These are phyloP conservation scores for Micractinium conductrix DNA, from an alignment of 139 green algal species.

Conservation along the genomic window DNA sequence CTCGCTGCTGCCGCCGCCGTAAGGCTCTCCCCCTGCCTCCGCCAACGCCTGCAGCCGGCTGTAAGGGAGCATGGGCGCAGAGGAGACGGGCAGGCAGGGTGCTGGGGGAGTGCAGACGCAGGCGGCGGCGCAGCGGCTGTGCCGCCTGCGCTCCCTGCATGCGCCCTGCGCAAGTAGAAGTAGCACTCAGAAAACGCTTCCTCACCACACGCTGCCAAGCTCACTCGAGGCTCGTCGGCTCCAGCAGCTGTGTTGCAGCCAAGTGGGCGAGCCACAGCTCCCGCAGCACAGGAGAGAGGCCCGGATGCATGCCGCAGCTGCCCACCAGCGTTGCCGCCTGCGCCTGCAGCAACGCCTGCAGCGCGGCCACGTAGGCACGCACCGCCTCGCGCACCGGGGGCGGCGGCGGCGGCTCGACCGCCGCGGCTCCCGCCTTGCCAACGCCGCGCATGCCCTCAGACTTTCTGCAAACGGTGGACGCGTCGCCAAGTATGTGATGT, in stretches of 20 bases:
- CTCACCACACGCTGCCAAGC: background rate
- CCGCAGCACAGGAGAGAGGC: background rate
- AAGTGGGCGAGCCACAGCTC: constrained; percentile 42
- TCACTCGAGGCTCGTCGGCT: constrained; percentile 3
- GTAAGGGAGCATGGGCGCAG: no score
- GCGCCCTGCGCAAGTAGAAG: background rate
- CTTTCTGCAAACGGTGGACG: no score
- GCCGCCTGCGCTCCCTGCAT: background rate
- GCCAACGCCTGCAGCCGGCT: constrained; percentile 17
- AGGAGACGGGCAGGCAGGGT: no score
- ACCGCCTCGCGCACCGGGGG: constrained; percentile 11
- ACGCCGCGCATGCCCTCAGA: constrained; percentile 2
- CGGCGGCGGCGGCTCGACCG: background rate
- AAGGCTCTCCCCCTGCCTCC: background rate
- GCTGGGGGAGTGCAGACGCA: background rate
- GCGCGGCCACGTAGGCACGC: background rate
- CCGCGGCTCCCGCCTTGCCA: background rate
- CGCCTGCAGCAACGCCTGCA: constrained; percentile 32
- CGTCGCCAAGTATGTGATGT: no score
- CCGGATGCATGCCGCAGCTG: background rate
- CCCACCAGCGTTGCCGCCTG: constrained; percentile 7
- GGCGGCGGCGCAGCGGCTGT: background rate
- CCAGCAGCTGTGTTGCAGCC: constrained; percentile 2
- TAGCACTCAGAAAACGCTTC: background rate
- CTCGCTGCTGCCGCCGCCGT: background rate